Evolutionary conservation across 805 yeast species (phyloP), one percentile per base, ranked within the genome.

Genomic region (Candida coquimbonensis): DNA sequence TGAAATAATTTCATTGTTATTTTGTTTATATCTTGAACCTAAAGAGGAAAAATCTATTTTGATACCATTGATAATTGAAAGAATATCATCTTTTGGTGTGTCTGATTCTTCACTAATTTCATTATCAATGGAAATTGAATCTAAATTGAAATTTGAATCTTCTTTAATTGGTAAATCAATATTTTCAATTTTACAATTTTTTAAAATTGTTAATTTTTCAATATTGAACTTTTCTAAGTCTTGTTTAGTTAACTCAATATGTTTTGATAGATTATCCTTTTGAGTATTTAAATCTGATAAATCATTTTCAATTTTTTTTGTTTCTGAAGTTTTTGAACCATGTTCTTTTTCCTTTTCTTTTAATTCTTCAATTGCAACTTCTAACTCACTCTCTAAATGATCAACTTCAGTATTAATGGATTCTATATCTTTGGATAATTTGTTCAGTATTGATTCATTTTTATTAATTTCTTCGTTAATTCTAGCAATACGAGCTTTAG

Each of bases 141-240:
- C 43, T 17, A 45, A 19, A 25, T 42, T 38, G 31, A 34, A 45
- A 19, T 38, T 42, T 12, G 45, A 41, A 16, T 31, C 40, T 27
- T 41, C 21, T n/a, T 41, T 34, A 27, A 87, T 61, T 2, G 96
- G 95, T 14, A 88, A 56, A 13, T 70, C 67, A 21, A 84, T 70
- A 46, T 77, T 82, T 44, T 86, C 86, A 48, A 90, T 73, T 55
- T 85, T 87, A 64, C 96, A 86, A 51, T 77, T 79, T 51, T 81
- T 80, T 49, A 89, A 68, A 17, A 78, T 67, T 50, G 77, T 75
- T 9, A 78, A 65, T 55, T 82, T 75, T 42, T 80, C 86, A 31
- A 77, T 58, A 48, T 75, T 78, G 6, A 70, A 55, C 47, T 74
- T 75, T 36, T 81, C 80, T 7, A 77, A 54, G 25, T 71, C 72